These are phyloP conservation scores for Hyparrhenia diplandra DNA, from an alignment of 176 grass and related monocot genomes.

Conservation along the genomic window DNA sequence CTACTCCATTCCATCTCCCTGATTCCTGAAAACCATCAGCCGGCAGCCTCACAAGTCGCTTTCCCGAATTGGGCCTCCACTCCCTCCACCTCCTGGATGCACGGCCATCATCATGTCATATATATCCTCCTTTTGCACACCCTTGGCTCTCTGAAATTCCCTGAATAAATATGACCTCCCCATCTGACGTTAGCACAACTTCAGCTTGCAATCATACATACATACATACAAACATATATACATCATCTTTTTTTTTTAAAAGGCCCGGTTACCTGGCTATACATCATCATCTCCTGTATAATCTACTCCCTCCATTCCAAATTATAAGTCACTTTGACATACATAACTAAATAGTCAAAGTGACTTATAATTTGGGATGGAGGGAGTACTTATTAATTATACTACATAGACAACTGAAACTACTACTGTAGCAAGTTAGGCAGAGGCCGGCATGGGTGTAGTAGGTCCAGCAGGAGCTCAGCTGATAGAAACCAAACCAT, in stretches of 20 bases:
- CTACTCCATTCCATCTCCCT: background rate
- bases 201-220: background rate
- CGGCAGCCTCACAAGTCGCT: slow-evolving; percentile 20
- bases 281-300: background rate
- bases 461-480: background rate
- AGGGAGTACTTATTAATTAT: too few species aligned
- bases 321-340: too few species aligned
- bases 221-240: too few species aligned
- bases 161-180: background rate
- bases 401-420: too few species aligned
- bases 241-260: too few species aligned
- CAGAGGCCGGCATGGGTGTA: background rate
- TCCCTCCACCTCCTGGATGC: too few species aligned
- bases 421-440: background rate
- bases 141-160: too few species aligned
- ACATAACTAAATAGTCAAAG: too few species aligned
- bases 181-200: background rate
- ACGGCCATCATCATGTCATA: background rate
- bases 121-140: too few species aligned
- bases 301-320: too few species aligned
- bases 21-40: background rate
- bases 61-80: background rate
- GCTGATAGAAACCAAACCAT: background rate
- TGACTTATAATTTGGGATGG: too few species aligned
- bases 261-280: too few species aligned